Evolutionary conservation across 169 alveolate species (phyloP).

Genomic region (Plasmodium malariae): DNA sequence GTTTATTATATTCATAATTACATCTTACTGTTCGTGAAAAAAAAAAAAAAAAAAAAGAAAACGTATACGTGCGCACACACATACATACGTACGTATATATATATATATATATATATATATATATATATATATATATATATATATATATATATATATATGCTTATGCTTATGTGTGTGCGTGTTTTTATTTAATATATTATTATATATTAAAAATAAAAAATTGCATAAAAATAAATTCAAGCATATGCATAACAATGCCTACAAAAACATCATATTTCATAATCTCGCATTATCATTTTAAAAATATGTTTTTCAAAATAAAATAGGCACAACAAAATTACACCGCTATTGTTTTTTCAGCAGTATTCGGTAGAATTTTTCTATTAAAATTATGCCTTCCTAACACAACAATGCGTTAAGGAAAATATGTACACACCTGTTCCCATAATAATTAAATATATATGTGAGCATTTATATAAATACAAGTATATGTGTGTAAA

Average conservation of each 20-base stretch:
- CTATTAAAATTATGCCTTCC: neutral
- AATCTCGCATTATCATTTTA: neutral
- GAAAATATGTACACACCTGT: neutral
- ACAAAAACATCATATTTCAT: too few species aligned
- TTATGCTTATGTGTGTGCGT: neutral
- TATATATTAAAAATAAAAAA: too few species aligned
- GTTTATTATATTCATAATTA: slow-evolving; percentile 74
- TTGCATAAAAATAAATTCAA: too few species aligned
- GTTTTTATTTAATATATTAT: too few species aligned
- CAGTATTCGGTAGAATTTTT: neutral
- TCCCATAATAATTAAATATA: neutral
- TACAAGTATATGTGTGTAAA: too few species aligned
- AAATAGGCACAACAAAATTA: too few species aligned
- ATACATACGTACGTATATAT: neutral
- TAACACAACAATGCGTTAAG: neutral
- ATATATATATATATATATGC: neutral
- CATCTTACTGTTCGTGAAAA: slow-evolving; percentile 14
- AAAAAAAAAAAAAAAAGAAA: neutral
- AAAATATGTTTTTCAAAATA: neutral
- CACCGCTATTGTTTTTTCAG: neutral
- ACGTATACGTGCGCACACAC: neutral
- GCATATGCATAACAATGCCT: too few species aligned
- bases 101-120: neutral
- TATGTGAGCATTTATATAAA: too few species aligned
- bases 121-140: neutral